Evolutionary conservation across 352 stramenopile species (phyloP).

Genomic region (Plasmopara viticola): DNA sequence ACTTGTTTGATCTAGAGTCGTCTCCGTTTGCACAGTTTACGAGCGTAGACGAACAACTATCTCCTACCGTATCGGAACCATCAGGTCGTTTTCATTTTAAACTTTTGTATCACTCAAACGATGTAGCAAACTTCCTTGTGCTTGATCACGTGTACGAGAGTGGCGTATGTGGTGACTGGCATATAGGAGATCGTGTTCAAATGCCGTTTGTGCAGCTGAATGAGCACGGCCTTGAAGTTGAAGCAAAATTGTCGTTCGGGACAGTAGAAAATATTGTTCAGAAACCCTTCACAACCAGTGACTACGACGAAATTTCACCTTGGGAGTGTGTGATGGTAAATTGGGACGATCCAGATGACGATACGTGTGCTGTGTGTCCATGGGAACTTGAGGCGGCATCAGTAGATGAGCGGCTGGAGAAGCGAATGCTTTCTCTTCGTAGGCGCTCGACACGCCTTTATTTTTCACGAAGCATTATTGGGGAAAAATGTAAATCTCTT

Average conservation of each 20-base stretch:
- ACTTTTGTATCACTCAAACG: conserved; percentile 65
- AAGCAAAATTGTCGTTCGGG: conserved; percentile 55
- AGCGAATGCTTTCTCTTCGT: conserved; percentile 34
- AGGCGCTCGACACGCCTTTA: conserved; percentile 34
- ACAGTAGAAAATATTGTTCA: conserved; percentile 42
- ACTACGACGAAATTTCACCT: conserved; percentile 30
- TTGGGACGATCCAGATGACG: conserved; percentile 67
- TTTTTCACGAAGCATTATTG: conserved; percentile 45
- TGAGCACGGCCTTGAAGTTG: conserved; percentile 46
- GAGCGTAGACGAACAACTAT: conserved; percentile 55
- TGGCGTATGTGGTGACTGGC: conserved; percentile 65
- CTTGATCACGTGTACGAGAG: conserved; percentile 78
- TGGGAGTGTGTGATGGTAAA: conserved; percentile 75
- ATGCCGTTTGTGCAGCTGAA: conserved; percentile 71
- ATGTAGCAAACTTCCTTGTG: conserved; percentile 81
- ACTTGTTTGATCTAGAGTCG: conserved; percentile 35
- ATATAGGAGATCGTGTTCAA: conserved; percentile 62
- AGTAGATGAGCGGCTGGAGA: conserved; percentile 28
- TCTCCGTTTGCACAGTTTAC: conserved; percentile 61
- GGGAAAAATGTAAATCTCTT: conserved; percentile 38
- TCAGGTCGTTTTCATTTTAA: conserved; percentile 57
- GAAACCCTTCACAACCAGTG: conserved; percentile 22
- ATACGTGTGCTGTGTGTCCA: conserved; percentile 59
- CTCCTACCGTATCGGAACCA: conserved; percentile 25
- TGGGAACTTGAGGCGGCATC: conserved; percentile 70